Conservation (phyloP, 345 rosid genomes). For the Acer campestre region DNA sequence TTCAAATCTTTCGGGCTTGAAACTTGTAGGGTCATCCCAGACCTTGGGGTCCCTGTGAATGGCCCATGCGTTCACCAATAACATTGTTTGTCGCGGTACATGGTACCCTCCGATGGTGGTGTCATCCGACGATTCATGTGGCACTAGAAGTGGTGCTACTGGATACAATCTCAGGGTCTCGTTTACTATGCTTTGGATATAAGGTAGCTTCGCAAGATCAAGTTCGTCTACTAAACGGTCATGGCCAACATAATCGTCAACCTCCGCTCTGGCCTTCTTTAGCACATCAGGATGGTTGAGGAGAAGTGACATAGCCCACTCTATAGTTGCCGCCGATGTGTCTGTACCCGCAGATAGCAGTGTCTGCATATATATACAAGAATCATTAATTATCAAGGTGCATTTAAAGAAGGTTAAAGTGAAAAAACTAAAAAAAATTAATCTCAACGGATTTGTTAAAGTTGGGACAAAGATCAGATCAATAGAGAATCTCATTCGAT, state of each 20-base stretch:
- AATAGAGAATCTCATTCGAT: too few species aligned
- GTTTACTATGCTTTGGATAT: constrained; percentile 42
- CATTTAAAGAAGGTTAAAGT: too few species aligned
- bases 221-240: constrained; percentile 39
- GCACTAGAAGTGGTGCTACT: constrained; percentile 41
- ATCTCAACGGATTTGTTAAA: too few species aligned
- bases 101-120: constrained; percentile 38
- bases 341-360: too few species aligned
- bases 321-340: constrained; percentile 28
- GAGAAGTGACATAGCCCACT: constrained; percentile 55
- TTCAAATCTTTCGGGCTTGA: constrained; percentile 37
- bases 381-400: too few species aligned
- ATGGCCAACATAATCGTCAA: constrained; percentile 29
- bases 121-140: constrained; percentile 41
- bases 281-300: constrained; percentile 39
- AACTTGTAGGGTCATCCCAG: constrained; percentile 47
- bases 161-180: constrained; percentile 44
- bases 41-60: constrained; percentile 52
- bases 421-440: too few species aligned
- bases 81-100: constrained; percentile 39
- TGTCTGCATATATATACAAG: too few species aligned
- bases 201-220: constrained; percentile 37
- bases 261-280: constrained; percentile 31
- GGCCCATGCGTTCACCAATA: constrained; percentile 49
- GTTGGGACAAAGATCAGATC: too few species aligned